Conservation (phyloP, 176 grass and related monocot species). For the Puccinellia tenuiflora region DNA sequence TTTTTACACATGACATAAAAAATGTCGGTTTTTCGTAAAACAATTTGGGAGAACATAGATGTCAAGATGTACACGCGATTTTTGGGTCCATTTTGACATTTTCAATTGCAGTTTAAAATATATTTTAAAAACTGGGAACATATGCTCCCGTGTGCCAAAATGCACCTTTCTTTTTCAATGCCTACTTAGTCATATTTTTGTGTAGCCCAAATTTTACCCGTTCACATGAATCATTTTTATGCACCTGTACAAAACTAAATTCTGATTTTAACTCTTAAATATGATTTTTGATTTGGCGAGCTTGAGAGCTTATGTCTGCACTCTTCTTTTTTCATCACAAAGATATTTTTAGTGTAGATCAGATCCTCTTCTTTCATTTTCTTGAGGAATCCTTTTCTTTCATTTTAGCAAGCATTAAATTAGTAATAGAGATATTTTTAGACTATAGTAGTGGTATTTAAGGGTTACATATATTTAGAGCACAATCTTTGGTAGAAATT, state of each 20-base stretch:
- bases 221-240: not conserved
- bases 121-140: too few species aligned
- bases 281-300: not conserved
- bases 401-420: not conserved
- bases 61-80: too few species aligned
- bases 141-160: too few species aligned
- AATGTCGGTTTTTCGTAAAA: too few species aligned
- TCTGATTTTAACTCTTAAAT: not conserved
- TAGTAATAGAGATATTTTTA: not conserved
- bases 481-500: not conserved
- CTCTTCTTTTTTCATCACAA: not conserved
- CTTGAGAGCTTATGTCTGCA: not conserved
- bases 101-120: too few species aligned
- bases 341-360: not conserved
- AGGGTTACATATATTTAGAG: not conserved
- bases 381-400: not conserved
- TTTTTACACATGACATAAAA: too few species aligned
- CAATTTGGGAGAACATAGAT: too few species aligned
- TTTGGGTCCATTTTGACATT: too few species aligned
- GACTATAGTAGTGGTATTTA: conserved; percentile 1
- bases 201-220: not conserved
- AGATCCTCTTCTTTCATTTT: not conserved
- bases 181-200: not conserved
- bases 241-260: not conserved
- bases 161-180: too few species aligned